Conservation (phyloP, 306 rosid species). For the Quercus agrifolia region DNA sequence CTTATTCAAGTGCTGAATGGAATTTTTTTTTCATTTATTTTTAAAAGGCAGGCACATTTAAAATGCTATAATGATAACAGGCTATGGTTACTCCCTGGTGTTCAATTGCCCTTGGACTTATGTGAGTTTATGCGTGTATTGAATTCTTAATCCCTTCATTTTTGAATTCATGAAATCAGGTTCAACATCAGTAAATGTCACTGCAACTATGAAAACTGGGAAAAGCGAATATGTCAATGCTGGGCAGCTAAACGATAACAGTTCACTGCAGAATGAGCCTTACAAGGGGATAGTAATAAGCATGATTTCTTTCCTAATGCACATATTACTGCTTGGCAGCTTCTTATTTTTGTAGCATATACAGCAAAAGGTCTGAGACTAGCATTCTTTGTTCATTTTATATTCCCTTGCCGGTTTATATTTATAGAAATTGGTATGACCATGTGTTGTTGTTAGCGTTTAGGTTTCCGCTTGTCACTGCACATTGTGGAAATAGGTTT, state of each 20-base stretch:
- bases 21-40: too few relatives aligned
- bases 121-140: background rate
- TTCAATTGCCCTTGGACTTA: background rate
- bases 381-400: slow-evolving; percentile 30
- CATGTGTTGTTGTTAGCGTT: slow-evolving; percentile 22
- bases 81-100: background rate
- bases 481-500: slow-evolving; percentile 25
- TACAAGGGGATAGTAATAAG: slow-evolving; percentile 24
- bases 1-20: background rate
- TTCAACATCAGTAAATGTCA: slow-evolving; percentile 76
- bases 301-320: slow-evolving; percentile 44
- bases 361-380: slow-evolving; percentile 2
- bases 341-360: slow-evolving; percentile 45
- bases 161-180: slow-evolving; percentile 41
- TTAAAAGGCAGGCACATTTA: too few relatives aligned
- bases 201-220: slow-evolving; percentile 59
- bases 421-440: slow-evolving; percentile 38
- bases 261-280: slow-evolving; percentile 31
- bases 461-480: slow-evolving; percentile 23
- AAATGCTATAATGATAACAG: background rate
- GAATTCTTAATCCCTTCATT: slow-evolving; percentile 10
- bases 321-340: slow-evolving; percentile 32
- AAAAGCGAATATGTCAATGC: slow-evolving; percentile 76
- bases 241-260: slow-evolving; percentile 56
- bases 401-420: slow-evolving; percentile 44